Evolutionary conservation across 331 rosid genomes (phyloP).

Genomic region (Malus hybrid): DNA sequence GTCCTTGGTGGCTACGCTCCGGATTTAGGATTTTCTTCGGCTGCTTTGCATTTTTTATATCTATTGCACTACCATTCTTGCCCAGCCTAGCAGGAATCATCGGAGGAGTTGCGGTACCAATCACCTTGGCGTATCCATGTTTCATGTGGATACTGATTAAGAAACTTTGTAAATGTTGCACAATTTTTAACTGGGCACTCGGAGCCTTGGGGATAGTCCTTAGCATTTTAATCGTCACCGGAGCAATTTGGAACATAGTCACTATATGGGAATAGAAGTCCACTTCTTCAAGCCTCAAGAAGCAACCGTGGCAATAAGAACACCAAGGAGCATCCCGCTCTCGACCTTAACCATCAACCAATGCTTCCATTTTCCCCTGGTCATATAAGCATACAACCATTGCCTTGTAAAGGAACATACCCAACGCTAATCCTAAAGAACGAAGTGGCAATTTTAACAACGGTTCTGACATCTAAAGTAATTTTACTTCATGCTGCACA

Average conservation of each 20-base stretch:
- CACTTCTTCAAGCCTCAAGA: constrained; percentile 62
- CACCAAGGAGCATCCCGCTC: background rate
- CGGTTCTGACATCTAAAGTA: background rate
- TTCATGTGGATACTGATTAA: constrained; percentile 66
- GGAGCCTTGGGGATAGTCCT: constrained; percentile 50
- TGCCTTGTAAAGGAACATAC: background rate
- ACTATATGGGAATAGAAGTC: constrained; percentile 36
- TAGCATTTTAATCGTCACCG: constrained; percentile 45
- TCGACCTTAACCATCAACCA: background rate
- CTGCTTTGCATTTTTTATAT: constrained; percentile 43
- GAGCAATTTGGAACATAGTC: constrained; percentile 60
- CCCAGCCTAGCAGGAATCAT: constrained; percentile 62
- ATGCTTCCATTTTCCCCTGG: background rate
- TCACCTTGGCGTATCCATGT: constrained; percentile 69
- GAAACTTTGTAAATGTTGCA: constrained; percentile 36
- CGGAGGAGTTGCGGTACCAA: constrained; percentile 65
- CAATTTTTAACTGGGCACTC: constrained; percentile 38
- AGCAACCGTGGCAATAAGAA: background rate
- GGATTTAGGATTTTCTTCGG: constrained; percentile 48
- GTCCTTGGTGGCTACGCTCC: constrained; percentile 56
- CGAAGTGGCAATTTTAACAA: background rate
- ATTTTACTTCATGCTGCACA: background rate
- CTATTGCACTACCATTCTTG: constrained; percentile 62
- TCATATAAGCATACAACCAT: background rate
- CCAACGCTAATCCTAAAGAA: background rate